These are phyloP conservation scores for Sanghuangporus sanghuang DNA, from an alignment of 1,284 basidiomycete species.

Conservation along the genomic window DNA sequence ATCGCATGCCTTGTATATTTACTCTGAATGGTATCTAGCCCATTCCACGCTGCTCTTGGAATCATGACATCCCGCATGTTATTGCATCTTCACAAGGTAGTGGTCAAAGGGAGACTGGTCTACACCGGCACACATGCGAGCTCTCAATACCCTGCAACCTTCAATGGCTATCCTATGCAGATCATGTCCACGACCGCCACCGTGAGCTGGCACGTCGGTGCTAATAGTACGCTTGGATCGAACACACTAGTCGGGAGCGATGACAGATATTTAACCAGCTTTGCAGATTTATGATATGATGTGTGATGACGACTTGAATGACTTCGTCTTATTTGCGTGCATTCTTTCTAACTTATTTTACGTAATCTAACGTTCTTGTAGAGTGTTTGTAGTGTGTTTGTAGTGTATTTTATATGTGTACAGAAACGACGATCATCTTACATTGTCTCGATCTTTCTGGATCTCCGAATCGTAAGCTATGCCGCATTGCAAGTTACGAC, in stretches of 20 bases:
- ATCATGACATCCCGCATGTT: conserved; percentile 42
- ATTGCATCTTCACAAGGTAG: conserved; percentile 35
- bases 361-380: too few species aligned
- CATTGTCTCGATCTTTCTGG: too few species aligned
- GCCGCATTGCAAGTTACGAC: too few species aligned
- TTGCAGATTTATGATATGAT: not conserved
- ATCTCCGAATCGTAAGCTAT: too few species aligned
- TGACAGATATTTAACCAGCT: not conserved
- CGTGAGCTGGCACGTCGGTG: not conserved
- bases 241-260: not conserved
- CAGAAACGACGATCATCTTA: too few species aligned
- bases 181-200: not conserved
- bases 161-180: not conserved
- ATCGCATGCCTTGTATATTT: not conserved
- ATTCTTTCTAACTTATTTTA: not conserved
- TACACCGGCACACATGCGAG: not conserved
- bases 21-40: conserved; percentile 24
- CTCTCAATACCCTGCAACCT: not conserved
- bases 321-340: not conserved
- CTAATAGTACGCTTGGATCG: not conserved
- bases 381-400: too few species aligned
- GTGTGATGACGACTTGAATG: not conserved
- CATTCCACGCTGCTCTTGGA: conserved; percentile 44
- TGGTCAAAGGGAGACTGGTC: not conserved
- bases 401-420: too few species aligned